Base-by-base conservation (phyloP, 2,329 filamentous ascomycete species). In the Aspergillus arachidicola region DNA sequence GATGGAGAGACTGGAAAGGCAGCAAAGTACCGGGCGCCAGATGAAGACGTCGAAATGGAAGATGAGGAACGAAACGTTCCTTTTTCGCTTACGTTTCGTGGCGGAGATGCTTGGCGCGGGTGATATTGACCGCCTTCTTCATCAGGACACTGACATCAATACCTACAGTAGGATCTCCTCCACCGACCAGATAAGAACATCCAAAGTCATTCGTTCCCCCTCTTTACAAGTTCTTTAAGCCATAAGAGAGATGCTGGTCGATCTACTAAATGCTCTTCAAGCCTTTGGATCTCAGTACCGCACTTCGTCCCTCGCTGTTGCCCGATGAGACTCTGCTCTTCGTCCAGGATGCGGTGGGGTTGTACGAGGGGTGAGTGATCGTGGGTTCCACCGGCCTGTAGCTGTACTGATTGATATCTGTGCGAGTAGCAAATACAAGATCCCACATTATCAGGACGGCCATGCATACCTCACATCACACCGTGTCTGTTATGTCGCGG, bases 391-490 rank as follows among this genome's bases (percentile, higher is more conserved):
- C 58, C 48, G 9, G 32, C 14, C 16, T 53, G 64, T 58, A 56
- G 41, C 36, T 50, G 58, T 43, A 28, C 68, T 62, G 55, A 68
- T 58, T 58, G 63, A 45, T 71, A 58, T 46, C n/a, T 63, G 43
- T 71, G 57, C 21, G 41, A 57, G 57, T 59, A 97, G 93, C 71
- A 98, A 97, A 82, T 95, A 90, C 83, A 99, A 99, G 82, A 90
- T 99, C 60, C 91, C 92, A 41, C 89, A 94, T 74, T 93, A 96
- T 69, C 95, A 99, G 77, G 93, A 97, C 81, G 95, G 95, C 58
- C 93, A 97, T 81, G 93, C 95, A 60, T 99, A 99, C 77, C 79
- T 99, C 79, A 99, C 95, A 21, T 97, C 95, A 10, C 94, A 98
- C 79, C 91, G 95, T 59, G 89, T 93, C 65, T 99, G 94, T 82